Percentiles rank a stretch among this genome's conserved stretches.
Conservation (phyloP, 75 land plant species). For the Picea sitchensis region DNA sequence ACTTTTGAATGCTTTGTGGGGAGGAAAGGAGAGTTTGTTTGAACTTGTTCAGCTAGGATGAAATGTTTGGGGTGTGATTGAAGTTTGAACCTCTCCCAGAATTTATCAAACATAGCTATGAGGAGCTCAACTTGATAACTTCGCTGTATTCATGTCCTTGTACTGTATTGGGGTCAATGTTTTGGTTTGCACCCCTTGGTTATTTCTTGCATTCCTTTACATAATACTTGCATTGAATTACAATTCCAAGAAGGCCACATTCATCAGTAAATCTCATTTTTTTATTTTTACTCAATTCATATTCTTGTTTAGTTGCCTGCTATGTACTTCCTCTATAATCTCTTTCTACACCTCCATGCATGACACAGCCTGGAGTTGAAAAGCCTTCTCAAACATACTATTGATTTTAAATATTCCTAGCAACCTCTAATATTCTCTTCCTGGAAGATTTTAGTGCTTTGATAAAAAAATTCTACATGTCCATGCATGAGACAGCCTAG, state of each 20-base stretch:
- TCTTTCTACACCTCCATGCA: too few relatives aligned
- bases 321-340: too few relatives aligned
- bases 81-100: background rate
- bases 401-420: background rate
- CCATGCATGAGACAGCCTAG: background rate
- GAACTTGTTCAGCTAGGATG: background rate
- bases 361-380: too few relatives aligned
- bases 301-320: too few relatives aligned
- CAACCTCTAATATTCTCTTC: background rate
- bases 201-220: background rate
- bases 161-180: background rate
- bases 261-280: background rate
- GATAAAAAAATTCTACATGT: background rate
- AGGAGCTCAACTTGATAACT: background rate
- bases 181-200: background rate
- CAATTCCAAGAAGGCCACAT: background rate
- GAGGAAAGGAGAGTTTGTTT: background rate
- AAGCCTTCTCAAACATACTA: background rate
- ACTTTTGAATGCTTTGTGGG: background rate
- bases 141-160: background rate
- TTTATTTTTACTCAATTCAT: background rate
- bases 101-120: background rate
- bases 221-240: background rate
- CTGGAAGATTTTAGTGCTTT: too few relatives aligned
- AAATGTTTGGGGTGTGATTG: background rate